Evolutionary conservation across 495 filamentous ascomycete species (phyloP), one percentile per base, ranked within the genome.

Genomic region (Hamigera avellanea): DNA sequence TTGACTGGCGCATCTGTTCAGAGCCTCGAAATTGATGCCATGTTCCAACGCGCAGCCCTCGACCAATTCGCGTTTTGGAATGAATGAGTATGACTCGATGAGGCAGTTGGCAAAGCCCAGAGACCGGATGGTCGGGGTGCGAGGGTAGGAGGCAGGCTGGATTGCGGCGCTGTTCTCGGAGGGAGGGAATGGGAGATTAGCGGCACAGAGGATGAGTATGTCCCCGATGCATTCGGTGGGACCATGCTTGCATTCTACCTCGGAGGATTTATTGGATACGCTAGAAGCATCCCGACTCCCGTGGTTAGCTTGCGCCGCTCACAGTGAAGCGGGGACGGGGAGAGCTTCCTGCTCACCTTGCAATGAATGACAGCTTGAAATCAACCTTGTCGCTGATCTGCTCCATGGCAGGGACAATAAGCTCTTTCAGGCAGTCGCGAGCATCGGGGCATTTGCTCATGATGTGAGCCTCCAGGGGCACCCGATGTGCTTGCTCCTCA

Each of bases 401-500:
- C 56, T 83, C 74, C 86, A 98, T 93, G 2, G 83, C 73, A 2
- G 93, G 91, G 1, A 95, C 61, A 10, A 96, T 71, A 39, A 98
- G 53, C 36, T 88, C 65, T 32, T 76, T 73, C 5, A 98, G 67
- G 51, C 91, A 95, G 51, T 80, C 78, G 54, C 61, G 70, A 2
- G 84, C 81, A 55, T 93, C 85, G 1, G 91, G 91, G 48, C 91
- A 98, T 64, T 96, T 95, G 58, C 80, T 83, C 81, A 94, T 95
- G 42, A 94, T 82, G 50, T 93, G 85, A 37, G 83, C 82, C 51
- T 98, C 91, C 7, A 98, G 64, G 2, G 86, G 79, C 8, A 95
- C 78, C 34, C 65, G 21, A 35, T 23, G 17, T 13, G 8, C 5
- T 32, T 32, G n/a, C 13, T 6, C 13, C 13, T 35, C 25, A 6